Evolutionary conservation across 163 green algal species (phyloP), one percentile per base, ranked within the genome.

Genomic region (Chlamydomonas reinhardtii): DNA sequence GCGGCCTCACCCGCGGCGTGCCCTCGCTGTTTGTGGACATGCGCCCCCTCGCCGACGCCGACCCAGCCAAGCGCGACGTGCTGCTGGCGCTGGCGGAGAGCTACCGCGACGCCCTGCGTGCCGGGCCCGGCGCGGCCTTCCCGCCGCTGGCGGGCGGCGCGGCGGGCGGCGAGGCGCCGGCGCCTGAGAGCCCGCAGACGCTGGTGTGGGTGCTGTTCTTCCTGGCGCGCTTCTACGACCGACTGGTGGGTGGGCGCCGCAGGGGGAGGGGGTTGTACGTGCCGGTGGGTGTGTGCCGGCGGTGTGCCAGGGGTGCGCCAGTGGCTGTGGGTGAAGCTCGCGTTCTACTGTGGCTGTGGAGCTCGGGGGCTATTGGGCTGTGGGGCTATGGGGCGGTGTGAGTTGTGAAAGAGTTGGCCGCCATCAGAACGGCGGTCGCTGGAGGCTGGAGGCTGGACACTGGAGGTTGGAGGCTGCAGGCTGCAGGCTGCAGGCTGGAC

Each of bases 21-120:
- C 98, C 98, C 31, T 98, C 95, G 29, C 92, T 99, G 37, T 99
- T 99, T 91, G 94, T 94, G 15, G 96, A 98, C 82, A 73, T 98
- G 20, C 92, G 93, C 84, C 90, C 92, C 22, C 88, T 99, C 19
- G 97, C 98, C 89, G 52, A 22, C 9, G 89, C 78, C 14, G 48
- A 56, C 48, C 11, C 48, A 12, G 71, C 43, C n/a, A 94, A 94
- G 81, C 48, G 43, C 59, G 74, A 54, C 29, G 65, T 87, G 4
- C 83, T 98, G 27, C 90, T 88, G 34, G 48, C 74, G 31, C 81
- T 98, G 48, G 94, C 97, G 68, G 89, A 95, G 75, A 24, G 73
- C 20, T 94, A 91, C 64, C 66, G 75, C 34, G 76, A 82, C 56
- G 74, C 22, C n/a, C 86, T 94, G 32, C 39, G 48, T 16, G 84